A percentile compares a stretch with the other conserved stretches of the same genome.
Conservation (phyloP, 192 early-diverging fungal species). For the Cetraspora pellucida region DNA sequence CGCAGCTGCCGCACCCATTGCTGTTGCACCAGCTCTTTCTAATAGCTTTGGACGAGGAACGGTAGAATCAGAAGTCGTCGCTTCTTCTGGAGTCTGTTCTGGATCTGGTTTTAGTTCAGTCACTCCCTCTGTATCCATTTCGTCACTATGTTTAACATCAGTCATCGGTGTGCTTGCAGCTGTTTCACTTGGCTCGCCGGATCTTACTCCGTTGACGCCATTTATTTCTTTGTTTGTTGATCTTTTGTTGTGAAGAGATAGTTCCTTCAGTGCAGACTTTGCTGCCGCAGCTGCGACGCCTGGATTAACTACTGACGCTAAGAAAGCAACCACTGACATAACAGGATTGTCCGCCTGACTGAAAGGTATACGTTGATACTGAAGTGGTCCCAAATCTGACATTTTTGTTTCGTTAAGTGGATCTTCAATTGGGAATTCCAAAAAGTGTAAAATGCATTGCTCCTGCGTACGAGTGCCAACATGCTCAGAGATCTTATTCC, state of each 20-base stretch:
- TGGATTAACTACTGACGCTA: slow-evolving; percentile 85
- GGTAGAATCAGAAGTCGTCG: slow-evolving; percentile 2
- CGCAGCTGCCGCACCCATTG: slow-evolving; percentile 89
- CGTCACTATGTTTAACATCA: slow-evolving; percentile 33
- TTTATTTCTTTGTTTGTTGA: slow-evolving; percentile 32
- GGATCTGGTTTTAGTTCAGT: slow-evolving; percentile 1
- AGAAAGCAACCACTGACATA: slow-evolving; percentile 86
- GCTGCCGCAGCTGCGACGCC: slow-evolving; percentile 86
- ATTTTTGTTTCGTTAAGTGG: slow-evolving; percentile 57
- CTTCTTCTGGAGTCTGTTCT: slow-evolving; percentile 7
- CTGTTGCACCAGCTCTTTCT: slow-evolving; percentile 80
- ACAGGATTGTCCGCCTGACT: slow-evolving; percentile 85
- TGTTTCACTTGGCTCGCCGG: slow-evolving; percentile 9
- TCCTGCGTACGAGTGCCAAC: slow-evolving; percentile 89
- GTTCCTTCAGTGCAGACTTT: slow-evolving; percentile 76
- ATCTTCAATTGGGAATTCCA: slow-evolving; percentile 89
- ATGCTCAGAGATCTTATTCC: slow-evolving; percentile 88
- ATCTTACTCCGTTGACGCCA: slow-evolving; percentile 8
- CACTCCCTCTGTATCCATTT: slow-evolving; percentile 42
- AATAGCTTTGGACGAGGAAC: slow-evolving; percentile 54
- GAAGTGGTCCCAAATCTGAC: slow-evolving; percentile 61
- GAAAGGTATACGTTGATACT: slow-evolving; percentile 76
- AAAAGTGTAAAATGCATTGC: slow-evolving; percentile 88
- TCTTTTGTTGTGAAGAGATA: slow-evolving; percentile 45
- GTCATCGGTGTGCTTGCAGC: not conserved